Percentiles rank a stretch among this genome's conserved stretches.
phyloP scores from a whole-genome alignment of 2,329 filamentous ascomycete genomes.

The Aspergillus niger region DNA sequence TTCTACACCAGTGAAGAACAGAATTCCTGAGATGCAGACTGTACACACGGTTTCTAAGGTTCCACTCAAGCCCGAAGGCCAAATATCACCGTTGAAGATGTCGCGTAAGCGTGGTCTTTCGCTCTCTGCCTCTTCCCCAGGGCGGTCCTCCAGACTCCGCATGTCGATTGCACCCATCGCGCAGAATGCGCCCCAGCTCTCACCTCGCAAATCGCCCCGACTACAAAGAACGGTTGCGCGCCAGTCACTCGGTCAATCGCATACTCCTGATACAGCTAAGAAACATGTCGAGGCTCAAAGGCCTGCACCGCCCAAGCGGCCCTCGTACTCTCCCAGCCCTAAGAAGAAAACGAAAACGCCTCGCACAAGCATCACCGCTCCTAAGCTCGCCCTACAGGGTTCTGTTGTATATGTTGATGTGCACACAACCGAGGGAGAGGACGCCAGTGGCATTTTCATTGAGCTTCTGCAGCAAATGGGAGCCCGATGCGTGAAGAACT shows the following conservation, averaged over 20 bases:
- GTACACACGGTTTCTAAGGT: constrained; percentile 77
- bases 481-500: constrained; percentile 73
- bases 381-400: constrained; percentile 60
- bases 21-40: constrained; percentile 51
- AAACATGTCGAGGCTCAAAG: constrained; percentile 14
- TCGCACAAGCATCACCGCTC: constrained; percentile 25
- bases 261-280: constrained; percentile 21
- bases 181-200: constrained; percentile 24
- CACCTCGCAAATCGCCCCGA: constrained; percentile 32
- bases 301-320: constrained; percentile 12
- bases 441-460: constrained; percentile 78
- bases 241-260: constrained; percentile 18
- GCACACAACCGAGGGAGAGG: constrained; percentile 76
- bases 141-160: constrained; percentile 33
- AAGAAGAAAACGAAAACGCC: constrained; percentile 27
- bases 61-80: constrained; percentile 67
- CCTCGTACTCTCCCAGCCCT: constrained; percentile 27
- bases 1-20: constrained; percentile 58
- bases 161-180: constrained; percentile 27
- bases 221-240: constrained; percentile 14
- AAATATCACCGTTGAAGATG: constrained; percentile 50
- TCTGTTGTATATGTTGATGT: constrained; percentile 83
- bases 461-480: constrained; percentile 80
- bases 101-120: constrained; percentile 54
- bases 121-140: constrained; percentile 50